Percentiles rank a stretch among this genome's conserved stretches.
phyloP scores from a whole-genome alignment of 1,139 yeast species.

The Hansenula anomala region DNA sequence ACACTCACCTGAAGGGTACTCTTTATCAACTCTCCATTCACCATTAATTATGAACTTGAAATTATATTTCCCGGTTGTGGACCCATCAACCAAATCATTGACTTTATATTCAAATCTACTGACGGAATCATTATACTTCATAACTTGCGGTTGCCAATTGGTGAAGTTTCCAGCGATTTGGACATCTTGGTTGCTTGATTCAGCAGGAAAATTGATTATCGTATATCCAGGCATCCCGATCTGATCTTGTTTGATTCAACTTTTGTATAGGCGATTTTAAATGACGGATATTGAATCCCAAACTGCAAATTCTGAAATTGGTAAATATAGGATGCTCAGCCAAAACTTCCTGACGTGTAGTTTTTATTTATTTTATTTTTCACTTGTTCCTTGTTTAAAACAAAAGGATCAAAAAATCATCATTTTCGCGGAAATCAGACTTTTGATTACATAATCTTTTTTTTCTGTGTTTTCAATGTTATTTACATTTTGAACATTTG shows the following conservation, averaged over 20 bases:
- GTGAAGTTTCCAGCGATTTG: constrained; percentile 23
- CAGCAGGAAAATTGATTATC: constrained; percentile 1
- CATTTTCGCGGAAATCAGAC: too few species aligned
- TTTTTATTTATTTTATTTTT: too few species aligned
- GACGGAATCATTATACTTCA: constrained; percentile 5
- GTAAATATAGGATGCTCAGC: too few species aligned
- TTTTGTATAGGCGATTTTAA: too few species aligned
- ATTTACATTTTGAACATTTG: too few species aligned
- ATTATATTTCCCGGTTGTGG: constrained; percentile 11
- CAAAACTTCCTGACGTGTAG: too few species aligned
- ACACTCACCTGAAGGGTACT: constrained; percentile 20
- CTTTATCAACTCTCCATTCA: constrained; percentile 15
- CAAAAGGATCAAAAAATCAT: too few species aligned
- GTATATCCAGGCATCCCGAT: constrained; percentile 5
- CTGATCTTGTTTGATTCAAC: background rate
- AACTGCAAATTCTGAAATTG: too few species aligned
- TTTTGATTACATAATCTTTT: too few species aligned
- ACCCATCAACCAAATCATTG: constrained; percentile 1
- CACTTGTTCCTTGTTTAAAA: too few species aligned
- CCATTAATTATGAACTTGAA: constrained; percentile 21
- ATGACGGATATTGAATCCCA: too few species aligned
- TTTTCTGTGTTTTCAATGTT: too few species aligned
- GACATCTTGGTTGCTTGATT: constrained; percentile 8
- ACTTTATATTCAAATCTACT: constrained; percentile 10
- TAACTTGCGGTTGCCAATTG: constrained; percentile 13